Evolutionary conservation across 768 basidiomycete species (phyloP).

Genomic region (Pulveroboletus sp.): DNA sequence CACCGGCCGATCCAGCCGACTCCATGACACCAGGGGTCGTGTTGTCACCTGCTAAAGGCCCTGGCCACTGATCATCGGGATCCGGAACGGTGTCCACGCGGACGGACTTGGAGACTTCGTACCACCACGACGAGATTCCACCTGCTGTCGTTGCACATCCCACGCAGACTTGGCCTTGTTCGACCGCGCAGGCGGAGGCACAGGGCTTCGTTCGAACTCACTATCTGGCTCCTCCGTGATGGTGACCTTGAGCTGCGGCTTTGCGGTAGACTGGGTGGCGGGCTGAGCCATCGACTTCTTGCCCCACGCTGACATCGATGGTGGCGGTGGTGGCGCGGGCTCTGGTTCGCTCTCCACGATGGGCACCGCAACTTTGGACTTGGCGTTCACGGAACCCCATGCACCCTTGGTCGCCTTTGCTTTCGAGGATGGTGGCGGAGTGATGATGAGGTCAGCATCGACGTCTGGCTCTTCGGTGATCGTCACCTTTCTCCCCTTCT

Average conservation of each 20-base stretch:
- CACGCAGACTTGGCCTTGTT: slow-evolving; percentile 19
- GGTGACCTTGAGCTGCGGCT: slow-evolving; percentile 18
- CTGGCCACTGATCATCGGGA: slow-evolving; percentile 10
- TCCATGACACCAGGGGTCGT: slow-evolving; percentile 8
- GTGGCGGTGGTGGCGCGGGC: neutral
- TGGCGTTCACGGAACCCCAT: slow-evolving; percentile 22
- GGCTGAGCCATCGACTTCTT: slow-evolving; percentile 13
- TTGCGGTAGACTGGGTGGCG: neutral
- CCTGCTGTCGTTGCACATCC: slow-evolving; percentile 12
- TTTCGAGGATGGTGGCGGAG: slow-evolving; percentile 13
- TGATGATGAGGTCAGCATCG: slow-evolving; percentile 21
- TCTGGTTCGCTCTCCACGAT: slow-evolving; percentile 16
- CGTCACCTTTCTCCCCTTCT: slow-evolving; percentile 26
- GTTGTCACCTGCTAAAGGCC: neutral
- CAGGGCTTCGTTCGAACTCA: slow-evolving; percentile 6
- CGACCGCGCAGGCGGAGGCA: slow-evolving; percentile 2
- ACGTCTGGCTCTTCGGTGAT: slow-evolving; percentile 25
- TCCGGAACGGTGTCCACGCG: slow-evolving; percentile 15
- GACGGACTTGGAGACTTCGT: slow-evolving; percentile 7
- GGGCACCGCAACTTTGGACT: slow-evolving; percentile 14
- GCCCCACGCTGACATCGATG: slow-evolving; percentile 8
- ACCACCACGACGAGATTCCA: slow-evolving; percentile 4
- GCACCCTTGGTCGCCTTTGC: slow-evolving; percentile 10
- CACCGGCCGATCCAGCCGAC: slow-evolving; percentile 3
- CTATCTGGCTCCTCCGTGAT: slow-evolving; percentile 21